Evolutionary conservation across 495 filamentous ascomycete genomes (phyloP).

Genomic region (Neurospora discreta): DNA sequence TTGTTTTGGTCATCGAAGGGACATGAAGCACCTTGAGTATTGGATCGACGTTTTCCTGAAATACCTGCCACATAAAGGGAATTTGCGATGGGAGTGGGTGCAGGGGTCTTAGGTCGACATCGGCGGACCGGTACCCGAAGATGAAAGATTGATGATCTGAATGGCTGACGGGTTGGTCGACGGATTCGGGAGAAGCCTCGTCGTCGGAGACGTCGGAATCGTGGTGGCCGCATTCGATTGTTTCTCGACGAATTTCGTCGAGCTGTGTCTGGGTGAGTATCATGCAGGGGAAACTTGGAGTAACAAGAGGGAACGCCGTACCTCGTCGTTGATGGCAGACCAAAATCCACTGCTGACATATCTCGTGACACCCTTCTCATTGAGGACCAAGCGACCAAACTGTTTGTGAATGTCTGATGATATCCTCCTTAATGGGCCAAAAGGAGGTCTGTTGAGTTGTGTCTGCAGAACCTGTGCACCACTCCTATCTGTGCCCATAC

Average conservation of each 20-base stretch:
- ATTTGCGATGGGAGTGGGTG: conserved; percentile 52
- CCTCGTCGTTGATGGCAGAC: conserved; percentile 82
- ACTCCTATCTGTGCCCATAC: neutral
- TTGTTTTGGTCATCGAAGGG: conserved; percentile 42
- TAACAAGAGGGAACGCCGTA: neutral
- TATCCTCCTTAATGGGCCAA: conserved; percentile 13
- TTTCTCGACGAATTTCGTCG: conserved; percentile 59
- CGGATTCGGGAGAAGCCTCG: conserved; percentile 41
- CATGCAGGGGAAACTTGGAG: neutral
- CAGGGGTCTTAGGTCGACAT: conserved; percentile 34
- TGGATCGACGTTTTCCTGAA: conserved; percentile 59
- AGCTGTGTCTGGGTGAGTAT: conserved; percentile 35
- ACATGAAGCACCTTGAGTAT: conserved; percentile 59
- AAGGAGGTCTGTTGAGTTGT: neutral
- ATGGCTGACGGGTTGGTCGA: conserved; percentile 17
- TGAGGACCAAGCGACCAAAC: conserved; percentile 74
- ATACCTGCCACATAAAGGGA: conserved; percentile 57
- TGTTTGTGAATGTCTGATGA: conserved; percentile 46
- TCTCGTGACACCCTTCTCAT: conserved; percentile 63
- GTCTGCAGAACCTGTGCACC: conserved; percentile 4
- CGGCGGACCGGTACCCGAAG: conserved; percentile 54
- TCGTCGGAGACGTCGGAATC: conserved; percentile 43
- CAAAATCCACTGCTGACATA: conserved; percentile 88
- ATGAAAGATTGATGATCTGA: conserved; percentile 59
- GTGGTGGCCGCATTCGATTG: conserved; percentile 57